phyloP scores from a whole-genome alignment of 495 filamentous ascomycete species.

The Hypoxylon lenormandii region DNA sequence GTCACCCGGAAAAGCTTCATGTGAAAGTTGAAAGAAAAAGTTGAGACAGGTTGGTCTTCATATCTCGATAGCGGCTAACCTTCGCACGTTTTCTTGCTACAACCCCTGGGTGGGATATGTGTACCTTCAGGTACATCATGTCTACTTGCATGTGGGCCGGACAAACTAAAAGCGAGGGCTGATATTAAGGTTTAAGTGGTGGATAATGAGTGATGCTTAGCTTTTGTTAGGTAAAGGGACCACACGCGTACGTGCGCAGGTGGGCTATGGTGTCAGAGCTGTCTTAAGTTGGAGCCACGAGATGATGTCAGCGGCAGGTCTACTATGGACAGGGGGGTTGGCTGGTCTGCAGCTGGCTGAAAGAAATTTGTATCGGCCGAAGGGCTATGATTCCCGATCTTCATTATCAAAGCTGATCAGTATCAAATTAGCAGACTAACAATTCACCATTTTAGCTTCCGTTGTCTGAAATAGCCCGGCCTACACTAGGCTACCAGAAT shows the following conservation, averaged over 20 bases:
- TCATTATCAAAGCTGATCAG: constrained; percentile 42
- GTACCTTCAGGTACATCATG: constrained; percentile 27
- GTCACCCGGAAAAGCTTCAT: constrained; percentile 10
- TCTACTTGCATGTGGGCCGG: constrained; percentile 36
- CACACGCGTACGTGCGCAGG: constrained; percentile 13
- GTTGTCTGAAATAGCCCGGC: neutral
- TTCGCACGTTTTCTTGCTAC: neutral
- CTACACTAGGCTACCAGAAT: neutral
- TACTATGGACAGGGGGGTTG: too few species aligned
- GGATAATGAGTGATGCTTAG: constrained; percentile 18
- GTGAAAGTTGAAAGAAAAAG: constrained; percentile 6
- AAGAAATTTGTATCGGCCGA: neutral
- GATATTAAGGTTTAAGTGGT: constrained; percentile 26
- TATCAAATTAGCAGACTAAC: constrained; percentile 39
- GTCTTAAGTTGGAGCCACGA: constrained; percentile 29
- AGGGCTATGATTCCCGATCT: constrained; percentile 27
- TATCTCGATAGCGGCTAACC: constrained; percentile 11
- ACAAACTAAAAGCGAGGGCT: constrained; percentile 16
- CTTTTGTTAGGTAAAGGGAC: constrained; percentile 4
- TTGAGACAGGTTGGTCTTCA: constrained; percentile 18
- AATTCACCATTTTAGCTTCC: constrained; percentile 13
- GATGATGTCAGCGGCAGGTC: constrained; percentile 37
- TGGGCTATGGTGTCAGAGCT: neutral
- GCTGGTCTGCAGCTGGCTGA: too few species aligned
- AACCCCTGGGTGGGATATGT: constrained; percentile 12